phyloP scores from a whole-genome alignment of 2,329 filamentous ascomycete species.

The Cytospora leucostoma region DNA sequence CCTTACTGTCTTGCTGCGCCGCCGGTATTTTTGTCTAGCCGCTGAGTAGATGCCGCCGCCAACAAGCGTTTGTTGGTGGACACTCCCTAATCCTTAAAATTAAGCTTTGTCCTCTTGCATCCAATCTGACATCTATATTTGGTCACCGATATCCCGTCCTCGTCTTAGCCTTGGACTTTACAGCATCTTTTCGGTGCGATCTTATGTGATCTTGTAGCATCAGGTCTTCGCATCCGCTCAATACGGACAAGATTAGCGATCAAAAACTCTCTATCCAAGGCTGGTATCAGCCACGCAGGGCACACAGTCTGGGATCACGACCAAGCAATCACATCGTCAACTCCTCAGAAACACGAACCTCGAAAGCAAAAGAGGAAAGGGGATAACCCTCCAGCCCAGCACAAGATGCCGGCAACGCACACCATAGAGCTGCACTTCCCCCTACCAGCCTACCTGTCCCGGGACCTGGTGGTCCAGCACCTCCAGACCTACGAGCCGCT shows the following conservation, averaged over 20 bases:
- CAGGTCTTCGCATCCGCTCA: not conserved
- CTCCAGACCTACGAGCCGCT: slow-evolving; percentile 33
- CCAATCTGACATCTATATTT: not conserved
- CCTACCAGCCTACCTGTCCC: slow-evolving; percentile 43
- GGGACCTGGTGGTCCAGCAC: slow-evolving; percentile 40
- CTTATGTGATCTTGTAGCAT: not conserved
- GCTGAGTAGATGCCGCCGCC: slow-evolving; percentile 11
- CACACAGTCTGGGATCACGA: not conserved
- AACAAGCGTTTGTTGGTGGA: not conserved
- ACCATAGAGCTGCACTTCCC: slow-evolving; percentile 44
- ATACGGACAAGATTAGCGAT: not conserved
- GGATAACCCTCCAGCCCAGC: not conserved
- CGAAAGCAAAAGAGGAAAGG: too few species aligned
- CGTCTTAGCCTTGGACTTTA: not conserved
- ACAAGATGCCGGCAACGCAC: slow-evolving; percentile 37
- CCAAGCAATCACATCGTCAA: slow-evolving; percentile 3
- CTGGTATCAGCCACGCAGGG: not conserved
- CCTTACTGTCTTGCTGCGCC: slow-evolving; percentile 9
- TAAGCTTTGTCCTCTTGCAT: not conserved
- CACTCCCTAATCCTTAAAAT: not conserved
- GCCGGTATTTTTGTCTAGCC: not conserved
- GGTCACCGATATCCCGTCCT: not conserved
- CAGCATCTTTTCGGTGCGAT: not conserved
- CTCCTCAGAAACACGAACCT: not conserved
- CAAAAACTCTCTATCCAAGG: not conserved